Percentiles rank a stretch among this genome's conserved stretches.
These are phyloP conservation scores for Euptelea pleiosperma DNA, from an alignment of 164 flowering plant genomes.

Conservation along the genomic window DNA sequence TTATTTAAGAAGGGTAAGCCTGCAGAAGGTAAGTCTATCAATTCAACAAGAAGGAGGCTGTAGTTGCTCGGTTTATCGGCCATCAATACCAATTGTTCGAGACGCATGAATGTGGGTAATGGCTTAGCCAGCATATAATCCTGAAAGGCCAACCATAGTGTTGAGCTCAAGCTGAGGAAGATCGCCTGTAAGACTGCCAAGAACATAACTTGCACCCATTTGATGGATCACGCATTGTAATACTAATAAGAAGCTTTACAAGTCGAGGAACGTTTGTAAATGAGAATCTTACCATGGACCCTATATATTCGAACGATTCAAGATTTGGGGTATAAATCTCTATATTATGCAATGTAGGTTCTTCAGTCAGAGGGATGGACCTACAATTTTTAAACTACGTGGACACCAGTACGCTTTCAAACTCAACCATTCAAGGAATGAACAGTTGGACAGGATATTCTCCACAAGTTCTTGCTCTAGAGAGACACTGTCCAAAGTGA, in stretches of 20 bases:
- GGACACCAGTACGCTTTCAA: neutral
- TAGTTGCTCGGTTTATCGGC: no score
- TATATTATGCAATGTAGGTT: neutral
- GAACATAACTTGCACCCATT: neutral
- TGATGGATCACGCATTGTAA: neutral
- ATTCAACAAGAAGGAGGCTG: no score
- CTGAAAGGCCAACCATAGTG: neutral
- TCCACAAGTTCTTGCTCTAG: neutral
- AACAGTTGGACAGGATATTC: neutral
- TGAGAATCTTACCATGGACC: neutral
- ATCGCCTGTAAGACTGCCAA: neutral
- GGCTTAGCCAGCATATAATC: no score
- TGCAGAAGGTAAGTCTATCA: no score
- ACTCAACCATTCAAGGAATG: conserved; percentile 1
- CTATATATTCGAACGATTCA: neutral
- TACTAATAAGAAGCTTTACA: neutral
- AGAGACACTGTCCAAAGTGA: neutral
- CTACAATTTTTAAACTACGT: neutral
- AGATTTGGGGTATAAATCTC: neutral
- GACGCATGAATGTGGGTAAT: no score
- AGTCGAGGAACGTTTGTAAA: neutral
- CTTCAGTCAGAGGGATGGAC: conserved; percentile 9
- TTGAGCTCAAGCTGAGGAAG: neutral
- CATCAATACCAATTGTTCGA: no score
- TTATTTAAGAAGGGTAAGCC: no score